These are phyloP conservation scores for Suillus paluster DNA, from an alignment of 768 basidiomycete species.

Conservation along the genomic window DNA sequence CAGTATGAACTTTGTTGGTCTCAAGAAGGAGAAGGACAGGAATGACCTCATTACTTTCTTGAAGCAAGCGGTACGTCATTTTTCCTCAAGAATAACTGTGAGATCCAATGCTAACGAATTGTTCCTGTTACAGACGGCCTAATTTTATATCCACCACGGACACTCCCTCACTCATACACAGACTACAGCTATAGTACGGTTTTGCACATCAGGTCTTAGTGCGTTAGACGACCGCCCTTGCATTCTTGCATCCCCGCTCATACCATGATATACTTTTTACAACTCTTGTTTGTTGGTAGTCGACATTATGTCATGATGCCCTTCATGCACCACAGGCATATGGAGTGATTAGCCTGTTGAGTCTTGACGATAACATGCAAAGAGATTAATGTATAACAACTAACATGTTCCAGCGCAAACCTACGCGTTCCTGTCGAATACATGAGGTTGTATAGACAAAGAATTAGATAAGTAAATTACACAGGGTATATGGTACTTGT, in stretches of 20 bases:
- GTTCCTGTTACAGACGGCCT: constrained; percentile 27
- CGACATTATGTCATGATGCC: background rate
- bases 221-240: constrained; percentile 36
- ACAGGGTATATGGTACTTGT: background rate
- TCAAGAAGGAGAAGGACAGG: constrained; percentile 99
- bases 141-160: constrained; percentile 25
- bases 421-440: background rate
- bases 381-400: background rate
- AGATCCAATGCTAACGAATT: constrained; percentile 3
- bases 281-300: background rate
- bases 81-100: background rate
- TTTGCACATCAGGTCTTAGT: constrained; percentile 34
- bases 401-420: background rate
- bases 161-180: constrained; percentile 18
- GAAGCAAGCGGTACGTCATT: constrained; percentile 66
- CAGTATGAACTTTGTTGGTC: constrained; percentile 98
- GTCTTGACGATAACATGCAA: background rate
- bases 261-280: constrained; percentile 17
- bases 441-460: background rate
- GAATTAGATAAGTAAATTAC: background rate
- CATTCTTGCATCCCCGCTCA: constrained; percentile 37
- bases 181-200: constrained; percentile 30
- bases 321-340: background rate
- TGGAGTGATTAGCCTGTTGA: background rate
- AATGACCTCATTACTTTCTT: constrained; percentile 89